Evolutionary conservation across 805 yeast genomes (phyloP), one percentile per base, ranked within the genome.

Genomic region (Candida sphagnicola): DNA sequence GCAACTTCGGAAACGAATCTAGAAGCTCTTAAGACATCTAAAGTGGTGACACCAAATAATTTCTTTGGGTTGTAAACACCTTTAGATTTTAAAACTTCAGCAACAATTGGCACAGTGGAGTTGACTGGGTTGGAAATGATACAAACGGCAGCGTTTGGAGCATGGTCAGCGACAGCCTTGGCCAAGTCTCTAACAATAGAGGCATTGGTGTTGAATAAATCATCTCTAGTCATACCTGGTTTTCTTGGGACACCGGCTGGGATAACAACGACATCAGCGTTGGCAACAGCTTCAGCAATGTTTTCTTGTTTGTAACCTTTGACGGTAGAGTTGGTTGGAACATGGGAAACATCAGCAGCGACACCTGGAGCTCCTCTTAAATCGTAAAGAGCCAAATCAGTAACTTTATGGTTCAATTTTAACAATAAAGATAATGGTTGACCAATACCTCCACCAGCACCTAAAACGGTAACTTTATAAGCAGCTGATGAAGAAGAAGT

Each of bases 211-310:
- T 86, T 83, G 82, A 90, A 90, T 57, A 90, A 75, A 63, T 90
- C 97, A 65, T 90, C 97, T 76, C 97, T 85, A 59, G 96, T 87
- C 97, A 90, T 90, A 67, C 97, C 97, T 52, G 97, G 97, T 75
- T 89, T 90, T 80, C 95, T 86, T 74, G 95, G 97, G 42, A 90
- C 95, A 75, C 97, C 97, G 41, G 97, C 97, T 61, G 97, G 96
- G 67, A 90, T 86, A 42, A 90, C 77, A 38, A 90, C 90, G 44
- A 90, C 81, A 54, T 89, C 95, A 37, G 96, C 78, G 35, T 82
- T 89, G 37, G 75, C 68, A 52, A 90, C 70, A 14, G 96, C 95
- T 40, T 67, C 70, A 43, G 74, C 69, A 47, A 88, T 69, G 44
- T 81, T 77, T 48, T 85, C 95, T 52, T 96, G 95, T 43, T 86